Conservation (phyloP, 805 yeast species). For the Candida berthetii region DNA sequence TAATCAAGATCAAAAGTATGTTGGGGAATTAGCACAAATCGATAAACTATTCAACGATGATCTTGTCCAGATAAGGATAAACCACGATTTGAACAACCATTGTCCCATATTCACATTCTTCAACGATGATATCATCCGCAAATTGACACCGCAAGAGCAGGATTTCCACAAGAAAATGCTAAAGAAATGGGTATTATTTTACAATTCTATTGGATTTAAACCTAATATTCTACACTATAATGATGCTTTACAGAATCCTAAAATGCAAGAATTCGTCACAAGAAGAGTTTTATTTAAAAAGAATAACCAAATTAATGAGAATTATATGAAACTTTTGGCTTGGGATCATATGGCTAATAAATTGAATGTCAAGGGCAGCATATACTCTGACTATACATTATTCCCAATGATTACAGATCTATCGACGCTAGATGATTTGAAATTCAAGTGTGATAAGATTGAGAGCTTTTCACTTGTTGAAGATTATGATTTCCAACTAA, state of each 20-base stretch:
- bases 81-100: slow-evolving; percentile 3
- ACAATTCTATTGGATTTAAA: slow-evolving; percentile 13
- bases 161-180: slow-evolving; percentile 9
- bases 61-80: slow-evolving; percentile 5
- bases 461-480: not conserved
- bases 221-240: slow-evolving; percentile 11
- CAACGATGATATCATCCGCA: slow-evolving; percentile 12
- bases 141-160: slow-evolving; percentile 12
- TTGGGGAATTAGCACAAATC: slow-evolving; percentile 55
- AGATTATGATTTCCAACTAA: slow-evolving; percentile 10
- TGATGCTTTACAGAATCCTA: slow-evolving; percentile 11
- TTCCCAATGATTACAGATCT: slow-evolving; percentile 5
- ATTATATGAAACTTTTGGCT: slow-evolving; percentile 13
- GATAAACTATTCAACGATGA: slow-evolving; percentile 6
- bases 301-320: slow-evolving; percentile 10
- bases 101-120: slow-evolving; percentile 13
- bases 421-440: not conserved
- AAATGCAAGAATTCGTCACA: slow-evolving; percentile 3
- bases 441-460: not conserved
- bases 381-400: slow-evolving; percentile 11
- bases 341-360: slow-evolving; percentile 4
- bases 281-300: slow-evolving; percentile 5
- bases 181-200: slow-evolving; percentile 9
- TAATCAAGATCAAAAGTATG: slow-evolving; percentile 78
- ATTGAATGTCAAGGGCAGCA: slow-evolving; percentile 1